phyloP scores from a whole-genome alignment of 23 red algal genomes.

The Gracilaria gracilis region DNA sequence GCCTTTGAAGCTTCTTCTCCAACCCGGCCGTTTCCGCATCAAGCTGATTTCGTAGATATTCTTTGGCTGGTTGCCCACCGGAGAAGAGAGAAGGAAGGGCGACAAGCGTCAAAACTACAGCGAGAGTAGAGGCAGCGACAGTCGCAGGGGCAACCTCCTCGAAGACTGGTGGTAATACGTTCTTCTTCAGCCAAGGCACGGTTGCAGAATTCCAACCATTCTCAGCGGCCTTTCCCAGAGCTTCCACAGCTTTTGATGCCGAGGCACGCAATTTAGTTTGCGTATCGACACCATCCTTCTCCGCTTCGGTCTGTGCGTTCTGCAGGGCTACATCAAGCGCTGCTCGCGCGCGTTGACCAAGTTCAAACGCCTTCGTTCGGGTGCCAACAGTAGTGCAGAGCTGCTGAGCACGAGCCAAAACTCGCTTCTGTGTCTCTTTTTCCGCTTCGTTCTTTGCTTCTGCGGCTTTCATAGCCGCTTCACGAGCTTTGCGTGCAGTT shows the following conservation, averaged over 20 bases:
- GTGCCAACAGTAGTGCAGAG: conserved; percentile 20
- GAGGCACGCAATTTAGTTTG: conserved; percentile 43
- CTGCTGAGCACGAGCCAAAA: conserved; percentile 45
- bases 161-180: conserved; percentile 17
- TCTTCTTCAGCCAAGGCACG: conserved; percentile 44
- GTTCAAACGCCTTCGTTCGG: conserved; percentile 34
- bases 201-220: conserved; percentile 21
- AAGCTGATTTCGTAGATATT: conserved; percentile 2
- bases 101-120: not conserved
- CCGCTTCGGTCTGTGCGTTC: conserved; percentile 1
- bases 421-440: conserved; percentile 7
- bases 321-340: conserved; percentile 12
- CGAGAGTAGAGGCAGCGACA: conserved; percentile 15
- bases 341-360: conserved; percentile 34
- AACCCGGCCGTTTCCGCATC: conserved; percentile 38
- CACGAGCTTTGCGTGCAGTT: conserved; percentile 19
- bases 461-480: conserved; percentile 27
- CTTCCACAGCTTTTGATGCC: conserved; percentile 27
- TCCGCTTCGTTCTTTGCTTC: not conserved
- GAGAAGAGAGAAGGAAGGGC: conserved; percentile 42
- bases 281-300: conserved; percentile 18
- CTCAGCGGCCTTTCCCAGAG: not conserved
- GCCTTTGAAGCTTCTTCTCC: conserved; percentile 58
- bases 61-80: conserved; percentile 32
- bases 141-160: not conserved